phyloP scores from a whole-genome alignment of 768 basidiomycete species.

The Mycena vulgaris region DNA sequence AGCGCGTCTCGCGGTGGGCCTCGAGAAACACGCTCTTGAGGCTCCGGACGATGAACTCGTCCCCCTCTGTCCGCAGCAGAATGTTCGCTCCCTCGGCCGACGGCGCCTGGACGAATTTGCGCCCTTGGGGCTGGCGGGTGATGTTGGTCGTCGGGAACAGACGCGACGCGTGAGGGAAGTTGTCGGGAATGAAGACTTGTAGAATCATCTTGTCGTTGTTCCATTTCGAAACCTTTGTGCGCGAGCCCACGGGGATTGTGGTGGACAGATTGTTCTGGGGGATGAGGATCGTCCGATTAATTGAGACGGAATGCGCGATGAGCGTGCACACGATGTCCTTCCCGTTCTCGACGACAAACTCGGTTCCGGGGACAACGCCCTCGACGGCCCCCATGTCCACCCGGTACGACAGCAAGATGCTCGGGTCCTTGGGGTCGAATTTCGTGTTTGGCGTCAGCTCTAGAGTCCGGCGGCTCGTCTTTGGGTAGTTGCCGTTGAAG shows the following conservation, averaged over 20 bases:
- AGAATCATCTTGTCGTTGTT: slow-evolving; percentile 8
- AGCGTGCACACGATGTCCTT: slow-evolving; percentile 2
- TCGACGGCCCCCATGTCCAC: slow-evolving; percentile 6
- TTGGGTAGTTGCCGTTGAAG: background rate
- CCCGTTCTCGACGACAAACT: background rate
- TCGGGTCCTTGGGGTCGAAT: background rate
- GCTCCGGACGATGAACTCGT: slow-evolving; percentile 14
- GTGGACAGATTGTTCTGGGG: background rate
- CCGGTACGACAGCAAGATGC: background rate
- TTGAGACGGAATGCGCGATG: slow-evolving; percentile 6
- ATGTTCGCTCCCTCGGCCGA: background rate
- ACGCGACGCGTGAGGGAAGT: background rate
- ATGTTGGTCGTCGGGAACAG: background rate
- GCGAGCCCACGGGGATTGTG: background rate
- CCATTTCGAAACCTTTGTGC: slow-evolving; percentile 9
- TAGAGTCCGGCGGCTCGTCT: background rate
- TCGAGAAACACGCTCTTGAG: slow-evolving; percentile 1
- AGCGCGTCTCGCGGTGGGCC: background rate
- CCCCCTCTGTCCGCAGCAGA: background rate
- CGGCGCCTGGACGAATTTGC: background rate
- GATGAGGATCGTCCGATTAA: slow-evolving; percentile 1
- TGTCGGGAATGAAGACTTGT: background rate
- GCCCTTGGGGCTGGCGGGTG: background rate
- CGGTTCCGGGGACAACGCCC: slow-evolving; percentile 21
- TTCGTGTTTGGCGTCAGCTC: background rate